These are phyloP conservation scores for Phaffia australis DNA, from an alignment of 768 basidiomycete genomes.

Conservation along the genomic window DNA sequence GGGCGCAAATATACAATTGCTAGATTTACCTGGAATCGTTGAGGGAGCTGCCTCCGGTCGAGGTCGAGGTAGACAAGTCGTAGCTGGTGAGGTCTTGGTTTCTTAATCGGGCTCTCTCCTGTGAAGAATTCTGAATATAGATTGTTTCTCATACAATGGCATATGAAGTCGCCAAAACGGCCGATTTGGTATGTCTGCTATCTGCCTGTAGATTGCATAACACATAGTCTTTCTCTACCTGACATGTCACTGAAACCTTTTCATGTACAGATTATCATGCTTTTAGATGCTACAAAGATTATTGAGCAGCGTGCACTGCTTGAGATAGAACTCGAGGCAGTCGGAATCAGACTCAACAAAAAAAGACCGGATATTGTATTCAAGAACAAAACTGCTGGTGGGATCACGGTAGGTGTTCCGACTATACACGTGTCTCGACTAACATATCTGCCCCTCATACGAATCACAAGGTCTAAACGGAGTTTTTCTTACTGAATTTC, in stretches of 20 bases:
- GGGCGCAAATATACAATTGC: conserved; percentile 81
- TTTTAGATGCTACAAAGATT: conserved; percentile 46
- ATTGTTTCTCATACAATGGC: conserved; percentile 31
- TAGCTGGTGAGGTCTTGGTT: conserved; percentile 46
- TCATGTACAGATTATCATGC: conserved; percentile 18
- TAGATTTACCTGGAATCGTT: conserved; percentile 92
- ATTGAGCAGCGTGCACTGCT: conserved; percentile 70
- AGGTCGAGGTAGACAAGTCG: conserved; percentile 90
- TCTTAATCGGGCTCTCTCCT: not conserved
- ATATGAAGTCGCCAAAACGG: conserved; percentile 55
- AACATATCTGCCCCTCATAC: not conserved
- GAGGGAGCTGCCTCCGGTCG: conserved; percentile 77
- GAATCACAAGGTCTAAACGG: not conserved
- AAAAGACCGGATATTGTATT: conserved; percentile 85
- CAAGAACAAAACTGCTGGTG: conserved; percentile 84
- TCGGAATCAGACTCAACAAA: conserved; percentile 90
- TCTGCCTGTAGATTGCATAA: not conserved
- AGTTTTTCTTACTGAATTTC: not conserved
- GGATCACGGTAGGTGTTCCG: conserved; percentile 55
- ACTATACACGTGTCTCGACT: not conserved
- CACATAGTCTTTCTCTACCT: no score
- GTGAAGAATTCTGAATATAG: conserved; percentile 35
- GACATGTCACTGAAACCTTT: not conserved
- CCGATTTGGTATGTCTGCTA: conserved; percentile 46
- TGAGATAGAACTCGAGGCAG: conserved; percentile 89